Evolutionary conservation across 805 yeast genomes (phyloP), one percentile per base, ranked within the genome.

Genomic region (Cyberlindnera amylophila): DNA sequence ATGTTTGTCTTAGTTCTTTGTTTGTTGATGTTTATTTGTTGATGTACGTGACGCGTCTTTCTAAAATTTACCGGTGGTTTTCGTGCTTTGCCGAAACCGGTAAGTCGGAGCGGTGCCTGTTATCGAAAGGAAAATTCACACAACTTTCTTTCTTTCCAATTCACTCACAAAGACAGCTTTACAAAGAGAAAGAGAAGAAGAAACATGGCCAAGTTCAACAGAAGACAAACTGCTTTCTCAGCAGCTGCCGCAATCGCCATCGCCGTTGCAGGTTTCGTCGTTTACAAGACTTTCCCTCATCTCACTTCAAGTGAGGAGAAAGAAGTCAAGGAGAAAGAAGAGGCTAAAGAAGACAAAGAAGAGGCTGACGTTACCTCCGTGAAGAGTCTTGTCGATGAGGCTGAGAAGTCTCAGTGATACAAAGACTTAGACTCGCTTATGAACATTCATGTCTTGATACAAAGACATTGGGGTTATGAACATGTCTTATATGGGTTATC

Each of bases 241-340:
- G 28, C 42, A 4, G 49, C 42, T 10, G 46, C 52, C 10, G 44
- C 46, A 7, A 35, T 41, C n/a, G 52, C 49, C 10, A 32, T 51
- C 17, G 41, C 49, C 16, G 45, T 45, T 12, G 42, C 45, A 19
- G 50, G 55, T 5, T 51, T 32, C 23, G 24, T 47, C 27, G 32
- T 54, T 29, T 44, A 32, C 39, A 47, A 52, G 42, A 52, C 50
- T 4, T 49, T 30, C 36, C 52, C 51, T 29, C 49, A 49, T 35
- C 32, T 51, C n/a, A 32, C 36, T 9, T 38, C 39, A 12, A 16
- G n/a, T 14, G 39, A 34, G 23, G 36, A 32, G 32, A n/a, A n/a
- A n/a, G 30, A 41, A 17, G 19, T 6, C n/a, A 18, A 26, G 24
- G 38, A 36, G 28, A 19, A 17, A 2, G 23, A 30, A 16, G 37